phyloP scores from a whole-genome alignment of 129 eudicot species.

The Lactuca saligna region DNA sequence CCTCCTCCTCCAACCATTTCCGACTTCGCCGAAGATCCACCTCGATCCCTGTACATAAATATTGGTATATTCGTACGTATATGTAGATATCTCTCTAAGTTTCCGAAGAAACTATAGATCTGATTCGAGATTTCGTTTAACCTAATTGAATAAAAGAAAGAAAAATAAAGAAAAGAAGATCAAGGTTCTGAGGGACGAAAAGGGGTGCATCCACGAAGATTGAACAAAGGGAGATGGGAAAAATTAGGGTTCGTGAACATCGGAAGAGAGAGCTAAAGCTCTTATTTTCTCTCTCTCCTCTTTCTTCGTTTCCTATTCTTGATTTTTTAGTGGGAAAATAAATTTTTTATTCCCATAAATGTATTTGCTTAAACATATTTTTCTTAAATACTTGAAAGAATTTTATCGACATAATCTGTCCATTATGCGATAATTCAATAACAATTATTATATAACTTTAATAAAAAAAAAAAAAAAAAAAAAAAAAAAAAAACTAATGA shows the following conservation, averaged over 20 bases:
- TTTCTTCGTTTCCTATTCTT: constrained; percentile 24
- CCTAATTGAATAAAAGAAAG: not conserved
- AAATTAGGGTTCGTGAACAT: constrained; percentile 55
- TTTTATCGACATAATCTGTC: too few species aligned
- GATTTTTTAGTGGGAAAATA: constrained; percentile 19
- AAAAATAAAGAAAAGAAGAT: not conserved
- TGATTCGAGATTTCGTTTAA: constrained; percentile 16
- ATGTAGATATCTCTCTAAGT: not conserved
- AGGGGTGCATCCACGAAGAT: constrained; percentile 18
- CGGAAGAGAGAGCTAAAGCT: constrained; percentile 31
- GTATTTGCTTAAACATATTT: not conserved
- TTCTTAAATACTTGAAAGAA: too few species aligned
- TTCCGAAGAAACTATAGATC: constrained; percentile 20
- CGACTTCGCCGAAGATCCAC: constrained; percentile 56
- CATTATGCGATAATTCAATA: too few species aligned
- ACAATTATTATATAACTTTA: not conserved
- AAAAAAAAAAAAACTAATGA: too few species aligned
- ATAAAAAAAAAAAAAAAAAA: too few species aligned
- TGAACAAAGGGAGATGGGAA: constrained; percentile 31
- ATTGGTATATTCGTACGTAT: not conserved
- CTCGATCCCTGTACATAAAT: constrained; percentile 71
- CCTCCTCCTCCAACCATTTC: constrained; percentile 47
- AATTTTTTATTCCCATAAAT: not conserved
- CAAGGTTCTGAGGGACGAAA: constrained; percentile 10
- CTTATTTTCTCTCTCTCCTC: constrained; percentile 41